Evolutionary conservation across 2,329 filamentous ascomycete species (phyloP).

Genomic region (Alternaria sp.): DNA sequence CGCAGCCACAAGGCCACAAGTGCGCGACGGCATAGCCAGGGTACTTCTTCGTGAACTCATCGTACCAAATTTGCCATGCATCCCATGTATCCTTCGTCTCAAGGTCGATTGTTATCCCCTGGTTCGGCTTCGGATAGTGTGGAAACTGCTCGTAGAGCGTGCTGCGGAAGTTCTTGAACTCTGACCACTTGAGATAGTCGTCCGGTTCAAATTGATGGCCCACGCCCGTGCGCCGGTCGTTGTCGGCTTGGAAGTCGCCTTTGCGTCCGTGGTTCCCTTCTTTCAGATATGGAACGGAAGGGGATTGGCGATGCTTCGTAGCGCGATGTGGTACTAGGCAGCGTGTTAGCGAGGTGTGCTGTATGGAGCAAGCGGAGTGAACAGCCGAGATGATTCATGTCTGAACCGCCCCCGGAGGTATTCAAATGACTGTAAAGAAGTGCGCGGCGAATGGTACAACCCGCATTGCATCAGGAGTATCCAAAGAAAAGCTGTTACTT

Average conservation of each 20-base stretch:
- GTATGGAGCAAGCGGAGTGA: neutral
- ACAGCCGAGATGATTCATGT: neutral
- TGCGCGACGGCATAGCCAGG: constrained; percentile 15
- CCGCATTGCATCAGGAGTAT: neutral
- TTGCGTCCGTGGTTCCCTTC: constrained; percentile 27
- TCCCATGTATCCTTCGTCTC: neutral
- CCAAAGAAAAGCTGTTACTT: neutral
- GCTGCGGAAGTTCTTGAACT: neutral
- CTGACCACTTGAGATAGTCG: constrained; percentile 16
- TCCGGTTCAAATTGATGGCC: constrained; percentile 23
- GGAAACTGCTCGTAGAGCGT: neutral
- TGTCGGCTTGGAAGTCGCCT: constrained; percentile 25
- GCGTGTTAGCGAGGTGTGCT: neutral
- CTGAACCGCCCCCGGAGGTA: neutral
- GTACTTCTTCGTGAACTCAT: constrained; percentile 23
- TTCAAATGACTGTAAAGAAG: neutral
- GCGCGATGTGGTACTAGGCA: neutral
- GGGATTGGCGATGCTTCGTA: neutral
- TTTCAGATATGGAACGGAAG: constrained; percentile 23
- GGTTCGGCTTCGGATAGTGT: neutral
- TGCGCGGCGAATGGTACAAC: neutral
- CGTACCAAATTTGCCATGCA: constrained; percentile 18
- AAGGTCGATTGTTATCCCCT: neutral
- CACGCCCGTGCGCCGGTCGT: constrained; percentile 20
- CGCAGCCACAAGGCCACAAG: constrained; percentile 38